Evolutionary conservation across 768 basidiomycete genomes (phyloP).

Genomic region (Lactarius evosmus): DNA sequence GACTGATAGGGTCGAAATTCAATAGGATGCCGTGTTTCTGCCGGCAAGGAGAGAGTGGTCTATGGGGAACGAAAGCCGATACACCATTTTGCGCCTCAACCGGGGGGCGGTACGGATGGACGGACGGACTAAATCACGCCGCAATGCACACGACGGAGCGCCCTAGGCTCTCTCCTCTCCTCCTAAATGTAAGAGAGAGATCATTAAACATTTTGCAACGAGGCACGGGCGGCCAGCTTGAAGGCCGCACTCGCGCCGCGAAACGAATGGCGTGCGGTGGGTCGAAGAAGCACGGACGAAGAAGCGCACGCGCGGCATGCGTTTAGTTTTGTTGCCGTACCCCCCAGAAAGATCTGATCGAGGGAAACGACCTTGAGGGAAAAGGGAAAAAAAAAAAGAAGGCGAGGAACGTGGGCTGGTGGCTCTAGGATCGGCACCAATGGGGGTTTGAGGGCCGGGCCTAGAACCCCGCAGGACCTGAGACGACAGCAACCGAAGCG

Average conservation of each 20-base stretch:
- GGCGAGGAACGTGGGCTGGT: not conserved
- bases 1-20: not conserved
- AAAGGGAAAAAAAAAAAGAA: not conserved
- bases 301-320: not conserved
- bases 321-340: not conserved
- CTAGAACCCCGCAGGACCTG: not conserved
- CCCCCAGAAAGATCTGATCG: slow-evolving; percentile 15
- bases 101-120: not conserved
- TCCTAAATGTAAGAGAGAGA: not conserved
- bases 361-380: not conserved
- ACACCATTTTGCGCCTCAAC: too few relatives aligned
- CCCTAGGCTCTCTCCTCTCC: not conserved
- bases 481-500: not conserved
- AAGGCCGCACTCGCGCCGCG: slow-evolving; percentile 1
- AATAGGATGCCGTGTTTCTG: not conserved
- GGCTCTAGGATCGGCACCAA: not conserved
- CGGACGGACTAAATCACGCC: not conserved
- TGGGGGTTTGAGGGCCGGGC: not conserved
- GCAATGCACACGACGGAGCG: slow-evolving; percentile 14
- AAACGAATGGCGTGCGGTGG: not conserved
- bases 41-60: not conserved
- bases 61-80: not conserved
- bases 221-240: not conserved
- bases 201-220: not conserved
- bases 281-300: not conserved